phyloP scores from a whole-genome alignment of 495 filamentous ascomycete species.

The Barbatosphaeria neglecta region DNA sequence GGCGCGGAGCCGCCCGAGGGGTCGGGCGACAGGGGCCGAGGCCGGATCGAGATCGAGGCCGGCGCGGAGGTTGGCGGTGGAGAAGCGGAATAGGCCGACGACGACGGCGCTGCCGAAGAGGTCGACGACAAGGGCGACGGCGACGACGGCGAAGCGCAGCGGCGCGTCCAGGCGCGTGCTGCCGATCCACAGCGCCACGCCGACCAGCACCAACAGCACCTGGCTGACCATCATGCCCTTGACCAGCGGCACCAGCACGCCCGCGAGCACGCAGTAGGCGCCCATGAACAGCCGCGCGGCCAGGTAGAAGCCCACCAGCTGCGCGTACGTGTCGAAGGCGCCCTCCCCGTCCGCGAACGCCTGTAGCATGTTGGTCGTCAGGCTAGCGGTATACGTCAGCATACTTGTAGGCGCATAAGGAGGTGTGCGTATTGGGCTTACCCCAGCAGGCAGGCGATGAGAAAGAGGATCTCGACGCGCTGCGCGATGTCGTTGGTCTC shows the following conservation, averaged over 20 bases:
- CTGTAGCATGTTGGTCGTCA: constrained; percentile 46
- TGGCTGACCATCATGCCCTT: constrained; percentile 39
- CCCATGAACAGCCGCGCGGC: constrained; percentile 39
- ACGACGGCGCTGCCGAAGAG: constrained; percentile 21
- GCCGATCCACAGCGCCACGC: constrained; percentile 40
- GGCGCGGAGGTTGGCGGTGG: constrained; percentile 7
- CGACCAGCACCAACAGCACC: constrained; percentile 21
- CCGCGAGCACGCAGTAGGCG: constrained; percentile 27
- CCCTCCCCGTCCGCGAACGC: constrained; percentile 27
- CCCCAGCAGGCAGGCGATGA: constrained; percentile 43
- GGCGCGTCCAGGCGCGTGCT: constrained; percentile 37
- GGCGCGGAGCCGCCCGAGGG: background rate
- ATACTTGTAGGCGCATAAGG: background rate
- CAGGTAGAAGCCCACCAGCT: constrained; percentile 44
- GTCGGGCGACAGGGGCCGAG: background rate
- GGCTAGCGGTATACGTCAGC: constrained; percentile 11
- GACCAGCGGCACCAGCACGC: constrained; percentile 39
- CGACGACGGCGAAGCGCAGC: constrained; percentile 39
- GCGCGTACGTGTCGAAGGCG: constrained; percentile 34
- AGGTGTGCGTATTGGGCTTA: no score
- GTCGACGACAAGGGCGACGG: constrained; percentile 34
- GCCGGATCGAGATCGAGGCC: background rate
- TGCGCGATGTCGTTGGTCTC: constrained; percentile 47
- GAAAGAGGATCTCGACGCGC: constrained; percentile 39
- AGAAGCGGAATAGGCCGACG: constrained; percentile 17